Evolutionary conservation across 164 flowering plant species (phyloP), one percentile per base, ranked within the genome.

Genomic region (Pachysandra terminalis): DNA sequence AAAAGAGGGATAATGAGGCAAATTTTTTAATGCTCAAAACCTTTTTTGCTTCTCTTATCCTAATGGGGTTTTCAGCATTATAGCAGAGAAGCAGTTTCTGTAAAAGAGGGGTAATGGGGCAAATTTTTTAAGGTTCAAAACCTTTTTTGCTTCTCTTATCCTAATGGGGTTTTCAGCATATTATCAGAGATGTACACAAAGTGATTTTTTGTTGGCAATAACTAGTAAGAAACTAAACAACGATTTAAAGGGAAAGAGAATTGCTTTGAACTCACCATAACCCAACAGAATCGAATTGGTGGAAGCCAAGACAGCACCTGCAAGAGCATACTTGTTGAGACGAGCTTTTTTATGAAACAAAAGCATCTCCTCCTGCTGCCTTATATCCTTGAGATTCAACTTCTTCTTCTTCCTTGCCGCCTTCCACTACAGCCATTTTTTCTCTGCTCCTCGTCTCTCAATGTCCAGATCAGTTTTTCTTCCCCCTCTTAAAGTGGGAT

Each of bases 211-310:
- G 3, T 32, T 3, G 37, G 51, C 51, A 45, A 13, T 45, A 45
- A 45, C 10, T 32, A 32, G 37, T 3, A 32, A 27, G 8, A 17
- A 58, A 12, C n/a, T n/a, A 22, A 19, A 5, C 14, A 37, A 16
- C 15, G 35, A 53, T 24, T 15, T 12, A 45, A 5, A 5, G 51
- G 51, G 51, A 15, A 45, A 25, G 45, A 37, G n/a, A 2, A 9
- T 21, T 2, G 52, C 12, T 57, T 19, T 32, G 1, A 35, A 75
- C 79, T 73, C 66, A 90, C 96, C 93, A 66, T 90, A 90, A 21
- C 91, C 96, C 58, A 88, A 72, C 2, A 90, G 81, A 68, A 85
- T 74, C 21, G 91, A 85, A 68, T 75, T 86, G n/a, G 81, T 84
- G 53, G 96, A 90, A 66, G 93, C 96, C 73, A 90, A 68, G 65